Base-by-base conservation (phyloP, 2,329 filamentous ascomycete genomes). In the Aureobasidium sp. region DNA sequence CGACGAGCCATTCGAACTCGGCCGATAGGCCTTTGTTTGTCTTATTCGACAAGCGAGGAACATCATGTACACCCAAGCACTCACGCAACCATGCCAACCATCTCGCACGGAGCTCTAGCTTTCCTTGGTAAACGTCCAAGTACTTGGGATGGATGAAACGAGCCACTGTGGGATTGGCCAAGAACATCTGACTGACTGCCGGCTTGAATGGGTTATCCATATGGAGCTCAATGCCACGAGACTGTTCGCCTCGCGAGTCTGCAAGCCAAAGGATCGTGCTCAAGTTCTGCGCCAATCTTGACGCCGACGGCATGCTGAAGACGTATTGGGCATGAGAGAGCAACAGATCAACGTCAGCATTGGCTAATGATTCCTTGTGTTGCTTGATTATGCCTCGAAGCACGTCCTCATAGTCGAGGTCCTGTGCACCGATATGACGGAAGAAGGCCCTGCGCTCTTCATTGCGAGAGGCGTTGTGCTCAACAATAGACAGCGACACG, bases 401-500 rank as follows among this genome's bases (percentile, higher is more conserved):
- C 0, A 61, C 31, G 2, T 52, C 40, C 14, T 53, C 50, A 33
- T 37, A 29, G 19, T 54, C 39, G 11, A 62, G 29, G 27, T 57
- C 49, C 22, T 49, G 7, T 0, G 49, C 60, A 6, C 50, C 48
- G 14, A 47, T 22, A 17, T 6, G n/a, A 29, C 45, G 44, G 14
- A n/a, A 31, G 57, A 60, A 50, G 24, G 2, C 31, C 31, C 44
- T 60, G 3, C 57, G 57, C 1, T 27, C 12, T 17, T 49, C 33
- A 37, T 62, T 39, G 19, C 27, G 17, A 5, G 62, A 9, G 37
- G 62, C 64, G 2, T 54, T 24, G 17, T 22, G 31, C 17, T 27
- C 50, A 50, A 66, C 60, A 14, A 62, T 63, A 1, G 44, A 37
- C 7, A 65, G 27, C 5, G 64, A 40, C 12, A 66, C 53, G n/a